Evolutionary conservation across 1,139 yeast genomes (phyloP).

Genomic region (Suhomyces bribrorum): DNA sequence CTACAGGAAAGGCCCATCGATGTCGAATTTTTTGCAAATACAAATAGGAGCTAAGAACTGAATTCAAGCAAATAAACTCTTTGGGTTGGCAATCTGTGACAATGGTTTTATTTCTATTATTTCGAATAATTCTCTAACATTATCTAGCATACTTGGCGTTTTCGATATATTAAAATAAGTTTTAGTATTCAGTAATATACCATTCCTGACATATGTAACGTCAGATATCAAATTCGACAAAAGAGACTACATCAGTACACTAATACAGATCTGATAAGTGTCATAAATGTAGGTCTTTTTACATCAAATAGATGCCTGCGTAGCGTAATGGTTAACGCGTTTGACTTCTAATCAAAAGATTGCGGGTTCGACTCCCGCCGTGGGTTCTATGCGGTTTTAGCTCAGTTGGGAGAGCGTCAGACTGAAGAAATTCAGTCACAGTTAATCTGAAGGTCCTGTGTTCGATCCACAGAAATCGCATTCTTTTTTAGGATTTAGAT

Average conservation of each 20-base stretch:
- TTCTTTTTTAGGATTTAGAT: slow-evolving; percentile 8
- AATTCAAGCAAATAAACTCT: no score
- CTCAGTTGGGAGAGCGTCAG: slow-evolving; percentile 94
- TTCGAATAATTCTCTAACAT: no score
- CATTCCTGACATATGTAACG: no score
- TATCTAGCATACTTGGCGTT: no score
- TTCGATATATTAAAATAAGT: no score
- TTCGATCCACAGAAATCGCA: slow-evolving; percentile 49
- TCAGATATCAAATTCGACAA: no score
- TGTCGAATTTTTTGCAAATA: slow-evolving; percentile 5
- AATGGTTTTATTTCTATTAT: no score
- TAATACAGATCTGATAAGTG: no score
- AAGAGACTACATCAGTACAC: no score
- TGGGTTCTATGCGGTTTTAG: slow-evolving; percentile 53
- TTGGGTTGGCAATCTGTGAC: no score
- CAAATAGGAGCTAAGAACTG: no score
- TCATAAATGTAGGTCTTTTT: neutral
- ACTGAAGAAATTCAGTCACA: slow-evolving; percentile 58
- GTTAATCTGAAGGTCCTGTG: slow-evolving; percentile 58
- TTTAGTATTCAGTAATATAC: no score
- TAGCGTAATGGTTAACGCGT: slow-evolving; percentile 22
- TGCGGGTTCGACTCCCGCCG: slow-evolving; percentile 22
- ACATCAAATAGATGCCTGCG: slow-evolving; percentile 16
- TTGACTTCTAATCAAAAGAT: slow-evolving; percentile 21
- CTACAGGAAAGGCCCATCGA: slow-evolving; percentile 7